A percentile compares a stretch with the other conserved stretches of the same genome.
Conservation (phyloP, 352 stramenopile genomes). For the Phytophthora pisi region DNA sequence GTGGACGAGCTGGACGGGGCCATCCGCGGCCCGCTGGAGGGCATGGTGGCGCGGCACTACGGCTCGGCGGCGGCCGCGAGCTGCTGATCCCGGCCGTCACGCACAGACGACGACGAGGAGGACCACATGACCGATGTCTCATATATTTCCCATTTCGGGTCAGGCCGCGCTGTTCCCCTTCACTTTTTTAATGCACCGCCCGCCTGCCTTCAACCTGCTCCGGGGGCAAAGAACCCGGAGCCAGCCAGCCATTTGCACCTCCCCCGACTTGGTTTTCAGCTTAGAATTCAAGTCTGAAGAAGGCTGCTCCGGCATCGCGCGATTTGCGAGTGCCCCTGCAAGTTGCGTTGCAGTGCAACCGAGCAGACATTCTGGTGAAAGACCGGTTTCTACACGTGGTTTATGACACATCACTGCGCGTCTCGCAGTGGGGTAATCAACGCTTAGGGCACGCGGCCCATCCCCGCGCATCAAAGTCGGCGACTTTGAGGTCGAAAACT, state of each 20-base stretch:
- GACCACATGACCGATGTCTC: slow-evolving; percentile 27
- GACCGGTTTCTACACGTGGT: too few species aligned
- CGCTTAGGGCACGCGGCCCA: slow-evolving; percentile 2
- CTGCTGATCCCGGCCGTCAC: slow-evolving; percentile 11
- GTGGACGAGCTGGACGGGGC: slow-evolving; percentile 87
- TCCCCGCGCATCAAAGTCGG: not conserved
- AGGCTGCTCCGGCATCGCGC: not conserved
- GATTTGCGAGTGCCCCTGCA: slow-evolving; percentile 13
- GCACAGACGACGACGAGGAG: slow-evolving; percentile 8
- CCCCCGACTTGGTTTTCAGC: too few species aligned
- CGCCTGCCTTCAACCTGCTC: not conserved
- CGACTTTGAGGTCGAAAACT: too few species aligned
- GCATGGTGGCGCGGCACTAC: slow-evolving; percentile 55
- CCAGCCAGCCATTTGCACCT: slow-evolving; percentile 1
- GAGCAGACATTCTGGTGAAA: slow-evolving; percentile 31
- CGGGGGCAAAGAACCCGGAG: not conserved
- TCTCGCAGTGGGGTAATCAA: slow-evolving; percentile 25
- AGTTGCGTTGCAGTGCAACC: slow-evolving; percentile 6
- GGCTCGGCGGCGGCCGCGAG: slow-evolving; percentile 8
- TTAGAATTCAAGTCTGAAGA: slow-evolving; percentile 1
- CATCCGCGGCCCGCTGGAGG: slow-evolving; percentile 59
- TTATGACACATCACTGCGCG: not conserved
- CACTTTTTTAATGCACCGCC: slow-evolving; percentile 11
- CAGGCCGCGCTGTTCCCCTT: slow-evolving; percentile 3
- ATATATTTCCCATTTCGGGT: slow-evolving; percentile 21